Percentiles rank a stretch among this genome's conserved stretches.
These are phyloP conservation scores for Chalciporus sphaerocephalus DNA, from an alignment of 768 basidiomycete genomes.

Conservation along the genomic window DNA sequence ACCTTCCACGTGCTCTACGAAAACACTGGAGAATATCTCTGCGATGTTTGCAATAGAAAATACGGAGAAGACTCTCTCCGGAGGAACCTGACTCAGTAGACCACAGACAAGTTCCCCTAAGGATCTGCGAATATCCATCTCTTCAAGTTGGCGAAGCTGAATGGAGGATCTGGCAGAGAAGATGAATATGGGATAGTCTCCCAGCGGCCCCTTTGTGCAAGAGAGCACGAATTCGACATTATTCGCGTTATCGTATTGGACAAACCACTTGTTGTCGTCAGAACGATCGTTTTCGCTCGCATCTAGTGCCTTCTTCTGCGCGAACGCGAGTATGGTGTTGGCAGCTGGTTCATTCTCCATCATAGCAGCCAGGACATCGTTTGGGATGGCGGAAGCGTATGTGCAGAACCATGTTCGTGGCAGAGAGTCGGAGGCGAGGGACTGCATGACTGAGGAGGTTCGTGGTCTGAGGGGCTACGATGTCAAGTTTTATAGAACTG, in stretches of 20 bases:
- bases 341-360: conserved; percentile 29
- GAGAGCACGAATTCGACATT: conserved; percentile 46
- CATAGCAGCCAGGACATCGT: conserved; percentile 29
- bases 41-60: conserved; percentile 53
- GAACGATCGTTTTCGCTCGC: background rate
- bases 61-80: conserved; percentile 56
- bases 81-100: conserved; percentile 34
- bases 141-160: conserved; percentile 27
- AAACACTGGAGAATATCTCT: conserved; percentile 42
- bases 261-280: conserved; percentile 30
- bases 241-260: conserved; percentile 15
- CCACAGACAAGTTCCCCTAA: conserved; percentile 40
- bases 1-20: conserved; percentile 33
- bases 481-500: conserved; percentile 8
- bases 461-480: conserved; percentile 14
- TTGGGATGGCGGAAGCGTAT: conserved; percentile 15
- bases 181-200: conserved; percentile 65
- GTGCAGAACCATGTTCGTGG: conserved; percentile 3
- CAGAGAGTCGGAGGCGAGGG: background rate
- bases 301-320: conserved; percentile 23
- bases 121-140: conserved; percentile 34
- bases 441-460: conserved; percentile 19
- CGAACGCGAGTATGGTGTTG: conserved; percentile 42
- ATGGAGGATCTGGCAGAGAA: conserved; percentile 42
- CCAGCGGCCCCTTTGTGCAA: conserved; percentile 52